Evolutionary conservation across 768 basidiomycete genomes (phyloP).

Genomic region (Suillus sp.): DNA sequence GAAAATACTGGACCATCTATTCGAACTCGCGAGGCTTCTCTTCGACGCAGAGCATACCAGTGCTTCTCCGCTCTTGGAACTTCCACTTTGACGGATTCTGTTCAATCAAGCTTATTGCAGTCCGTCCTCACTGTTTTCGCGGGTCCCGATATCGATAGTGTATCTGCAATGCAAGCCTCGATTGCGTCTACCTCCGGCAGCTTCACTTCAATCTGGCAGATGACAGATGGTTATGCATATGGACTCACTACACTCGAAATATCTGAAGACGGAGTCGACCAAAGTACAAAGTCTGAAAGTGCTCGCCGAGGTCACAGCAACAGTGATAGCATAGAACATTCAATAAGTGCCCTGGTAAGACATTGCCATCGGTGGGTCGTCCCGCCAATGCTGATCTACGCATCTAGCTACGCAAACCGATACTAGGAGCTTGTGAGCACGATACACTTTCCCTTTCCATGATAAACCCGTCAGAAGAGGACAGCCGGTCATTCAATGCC

Average conservation of each 20-base stretch:
- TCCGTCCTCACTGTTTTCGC: slow-evolving; percentile 82
- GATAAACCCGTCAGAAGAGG: slow-evolving; percentile 43
- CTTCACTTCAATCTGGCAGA: slow-evolving; percentile 86
- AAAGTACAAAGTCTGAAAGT: slow-evolving; percentile 9
- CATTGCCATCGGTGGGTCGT: not conserved
- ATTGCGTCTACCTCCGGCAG: slow-evolving; percentile 84
- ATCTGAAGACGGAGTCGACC: slow-evolving; percentile 44
- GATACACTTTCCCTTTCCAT: slow-evolving; percentile 77
- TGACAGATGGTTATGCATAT: slow-evolving; percentile 87
- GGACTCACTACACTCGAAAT: slow-evolving; percentile 78
- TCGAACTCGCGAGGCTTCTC: slow-evolving; percentile 77
- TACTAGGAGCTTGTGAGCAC: slow-evolving; percentile 84
- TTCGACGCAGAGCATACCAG: slow-evolving; percentile 84
- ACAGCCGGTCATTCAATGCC: slow-evolving; percentile 55
- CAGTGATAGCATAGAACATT: slow-evolving; percentile 77
- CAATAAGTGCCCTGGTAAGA: slow-evolving; percentile 76
- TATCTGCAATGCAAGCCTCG: slow-evolving; percentile 87
- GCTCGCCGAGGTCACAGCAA: slow-evolving; percentile 49
- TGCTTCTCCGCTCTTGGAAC: slow-evolving; percentile 86
- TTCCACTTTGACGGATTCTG: slow-evolving; percentile 76
- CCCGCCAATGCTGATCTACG: not conserved
- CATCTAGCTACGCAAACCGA: slow-evolving; percentile 56
- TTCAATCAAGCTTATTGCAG: slow-evolving; percentile 80
- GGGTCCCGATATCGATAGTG: slow-evolving; percentile 80
- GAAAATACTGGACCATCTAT: slow-evolving; percentile 52